Conservation (phyloP, 306 rosid species). For the Cucurbita maxima region DNA sequence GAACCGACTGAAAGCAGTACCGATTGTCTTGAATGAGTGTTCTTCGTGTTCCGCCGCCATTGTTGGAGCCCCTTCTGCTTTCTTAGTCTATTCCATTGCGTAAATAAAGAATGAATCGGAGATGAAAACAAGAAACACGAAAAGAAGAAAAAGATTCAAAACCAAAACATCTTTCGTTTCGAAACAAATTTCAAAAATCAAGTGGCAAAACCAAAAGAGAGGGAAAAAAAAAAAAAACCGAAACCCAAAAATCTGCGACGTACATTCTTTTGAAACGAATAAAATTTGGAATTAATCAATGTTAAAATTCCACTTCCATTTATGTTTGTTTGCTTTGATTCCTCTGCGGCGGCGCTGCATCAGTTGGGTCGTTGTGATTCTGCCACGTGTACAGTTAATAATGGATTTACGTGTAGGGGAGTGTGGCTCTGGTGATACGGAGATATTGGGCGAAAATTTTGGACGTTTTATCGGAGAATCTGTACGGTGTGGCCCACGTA, state of each 20-base stretch:
- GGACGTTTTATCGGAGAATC: too few relatives aligned
- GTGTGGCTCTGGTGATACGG: too few relatives aligned
- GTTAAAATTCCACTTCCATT: background rate
- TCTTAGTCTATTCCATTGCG: constrained; percentile 9
- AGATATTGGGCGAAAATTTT: too few relatives aligned
- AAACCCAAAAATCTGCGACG: background rate
- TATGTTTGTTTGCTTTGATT: background rate
- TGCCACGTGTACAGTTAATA: too few relatives aligned
- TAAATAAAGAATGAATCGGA: background rate
- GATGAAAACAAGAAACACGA: background rate
- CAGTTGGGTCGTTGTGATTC: too few relatives aligned
- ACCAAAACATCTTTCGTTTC: background rate
- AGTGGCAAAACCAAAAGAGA: background rate
- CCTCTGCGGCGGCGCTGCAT: too few relatives aligned
- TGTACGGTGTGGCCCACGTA: too few relatives aligned
- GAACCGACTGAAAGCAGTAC: background rate
- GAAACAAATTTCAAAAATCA: background rate
- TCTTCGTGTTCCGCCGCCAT: constrained; percentile 18
- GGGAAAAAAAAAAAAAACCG: background rate
- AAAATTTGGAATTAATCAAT: background rate
- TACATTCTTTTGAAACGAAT: background rate
- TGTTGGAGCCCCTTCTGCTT: constrained; percentile 6
- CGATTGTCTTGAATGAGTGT: background rate
- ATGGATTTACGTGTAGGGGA: too few relatives aligned
- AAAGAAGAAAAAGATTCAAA: background rate